Base-by-base conservation (phyloP, 495 filamentous ascomycete genomes). In the Ascodesmis nigricans region DNA sequence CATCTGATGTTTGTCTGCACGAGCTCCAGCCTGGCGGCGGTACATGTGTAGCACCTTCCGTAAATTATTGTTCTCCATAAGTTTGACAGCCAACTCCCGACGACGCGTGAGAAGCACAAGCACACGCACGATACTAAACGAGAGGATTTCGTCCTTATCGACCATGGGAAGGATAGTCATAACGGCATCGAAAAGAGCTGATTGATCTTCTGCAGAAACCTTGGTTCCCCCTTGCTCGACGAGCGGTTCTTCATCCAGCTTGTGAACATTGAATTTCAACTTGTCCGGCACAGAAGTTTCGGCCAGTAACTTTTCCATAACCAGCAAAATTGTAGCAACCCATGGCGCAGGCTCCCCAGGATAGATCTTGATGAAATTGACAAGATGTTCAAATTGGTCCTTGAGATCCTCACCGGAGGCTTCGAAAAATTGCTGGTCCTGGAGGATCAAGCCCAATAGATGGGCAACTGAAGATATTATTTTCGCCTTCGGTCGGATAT, bases 401-500 rank as follows among this genome's bases (percentile, higher is more conserved):
- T 75, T 78, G 19, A 99, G 59, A 37, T 78, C 71, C 5, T 66
- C 64, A 18, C 82, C 50, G 14, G 78, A 77, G 14, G 75, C 69
- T 22, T 65, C 63, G 52, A 83, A 92, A 58, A 95, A 93, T 0
- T 64, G 50, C 37, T 67, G 69, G 36, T 87, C 69, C 44, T 87
- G 78, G 15, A 95, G 66, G 29, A 92, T 70, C 33, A 97, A 58
- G 2, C 79, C 84, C 7, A 99, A 61, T 23, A 99, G 67, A 55
- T 99, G 84, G 7, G 87, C 82, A 54, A 83, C 92, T 0, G 90
- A 78, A 13, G 83, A 75, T 40, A 95, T 77, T 46, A 83, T 90
- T 49, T 83, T 76, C 8, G 76, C 78, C 18, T 64, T 55, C 19
- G 65, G 58, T 29, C 67, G 60, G 46, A 75, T 61, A 30, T 84